phyloP scores from a whole-genome alignment of 257 asterid genomes.

The Solanum bulbocastanum region DNA sequence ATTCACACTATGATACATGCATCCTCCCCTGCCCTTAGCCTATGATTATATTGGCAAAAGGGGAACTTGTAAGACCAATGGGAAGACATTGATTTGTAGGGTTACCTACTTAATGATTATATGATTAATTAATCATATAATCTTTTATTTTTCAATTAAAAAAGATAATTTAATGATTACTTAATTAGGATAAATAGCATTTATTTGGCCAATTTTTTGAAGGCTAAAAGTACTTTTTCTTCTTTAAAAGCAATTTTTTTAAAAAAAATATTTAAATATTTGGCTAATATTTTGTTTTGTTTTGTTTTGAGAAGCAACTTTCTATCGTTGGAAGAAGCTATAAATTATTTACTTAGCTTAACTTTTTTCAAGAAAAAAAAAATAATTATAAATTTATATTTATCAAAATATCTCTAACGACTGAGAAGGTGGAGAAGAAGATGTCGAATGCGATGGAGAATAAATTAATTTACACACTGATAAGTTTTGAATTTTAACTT shows the following conservation, averaged over 20 bases:
- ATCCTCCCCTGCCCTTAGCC: no score
- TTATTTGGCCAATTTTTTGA: background rate
- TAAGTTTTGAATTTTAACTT: no score
- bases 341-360: no score
- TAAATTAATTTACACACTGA: no score
- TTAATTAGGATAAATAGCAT: background rate
- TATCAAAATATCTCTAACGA: background rate
- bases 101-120: background rate
- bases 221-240: background rate
- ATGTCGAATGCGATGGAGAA: no score
- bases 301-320: no score
- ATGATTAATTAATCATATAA: background rate
- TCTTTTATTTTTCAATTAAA: background rate
- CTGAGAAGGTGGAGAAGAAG: background rate
- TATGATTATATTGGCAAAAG: no score
- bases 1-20: fast-evolving
- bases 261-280: no score
- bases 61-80: no score
- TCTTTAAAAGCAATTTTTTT: no score
- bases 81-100: background rate
- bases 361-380: no score
- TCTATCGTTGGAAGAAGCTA: background rate
- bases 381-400: no score
- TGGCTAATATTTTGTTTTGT: background rate
- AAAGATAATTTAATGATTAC: background rate